Percentiles rank a stretch among this genome's conserved stretches.
Conservation (phyloP, 306 rosid genomes). For the Vigna angularis region DNA sequence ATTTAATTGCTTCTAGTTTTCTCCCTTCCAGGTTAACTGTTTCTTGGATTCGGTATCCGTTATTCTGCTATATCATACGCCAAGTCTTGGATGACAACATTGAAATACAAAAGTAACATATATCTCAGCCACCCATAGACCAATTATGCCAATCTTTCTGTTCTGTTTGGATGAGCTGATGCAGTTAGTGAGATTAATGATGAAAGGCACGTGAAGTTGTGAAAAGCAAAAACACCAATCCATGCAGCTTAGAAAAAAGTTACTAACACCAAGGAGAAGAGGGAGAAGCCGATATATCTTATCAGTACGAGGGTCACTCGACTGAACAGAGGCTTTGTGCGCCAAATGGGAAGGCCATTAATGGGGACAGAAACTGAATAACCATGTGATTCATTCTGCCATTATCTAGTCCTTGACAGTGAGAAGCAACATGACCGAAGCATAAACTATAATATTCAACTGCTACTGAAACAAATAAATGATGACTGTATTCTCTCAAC, state of each 20-base stretch:
- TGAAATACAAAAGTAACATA: background rate
- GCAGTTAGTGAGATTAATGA: slow-evolving; percentile 53
- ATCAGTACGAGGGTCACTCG: background rate
- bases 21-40: background rate
- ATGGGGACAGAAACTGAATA: slow-evolving; percentile 21
- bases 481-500: background rate
- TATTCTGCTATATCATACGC: background rate
- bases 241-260: background rate
- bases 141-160: slow-evolving; percentile 38
- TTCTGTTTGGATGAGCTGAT: background rate
- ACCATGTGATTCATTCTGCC: background rate
- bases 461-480: background rate
- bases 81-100: background rate
- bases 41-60: background rate
- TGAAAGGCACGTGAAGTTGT: slow-evolving; percentile 57
- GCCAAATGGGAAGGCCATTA: background rate
- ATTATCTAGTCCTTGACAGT: background rate
- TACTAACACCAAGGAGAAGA: background rate
- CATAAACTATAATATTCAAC: background rate
- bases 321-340: too few species aligned
- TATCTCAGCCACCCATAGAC: slow-evolving; percentile 3
- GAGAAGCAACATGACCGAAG: background rate
- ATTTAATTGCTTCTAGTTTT: background rate
- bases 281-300: background rate
- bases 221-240: background rate